These are phyloP conservation scores for Rubroshorea leprosula DNA, from an alignment of 345 rosid genomes.

Conservation along the genomic window DNA sequence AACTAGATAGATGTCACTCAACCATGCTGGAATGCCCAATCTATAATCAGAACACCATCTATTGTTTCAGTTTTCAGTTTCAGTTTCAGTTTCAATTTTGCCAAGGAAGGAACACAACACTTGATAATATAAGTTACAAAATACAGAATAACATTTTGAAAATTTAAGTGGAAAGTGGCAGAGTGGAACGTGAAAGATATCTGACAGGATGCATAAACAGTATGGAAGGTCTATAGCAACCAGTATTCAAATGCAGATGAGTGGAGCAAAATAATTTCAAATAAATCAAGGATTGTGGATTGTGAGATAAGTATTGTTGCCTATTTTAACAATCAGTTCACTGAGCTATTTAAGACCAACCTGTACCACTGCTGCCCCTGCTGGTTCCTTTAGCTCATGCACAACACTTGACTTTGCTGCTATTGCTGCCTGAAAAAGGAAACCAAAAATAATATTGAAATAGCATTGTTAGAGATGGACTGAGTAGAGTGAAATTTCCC, in stretches of 20 bases:
- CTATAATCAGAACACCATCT: not conserved
- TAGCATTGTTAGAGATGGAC: not conserved
- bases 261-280: not conserved
- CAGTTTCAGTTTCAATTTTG: no score
- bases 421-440: conserved; percentile 66
- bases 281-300: not conserved
- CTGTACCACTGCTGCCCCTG: conserved; percentile 30
- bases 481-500: not conserved
- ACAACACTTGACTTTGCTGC: conserved; percentile 57
- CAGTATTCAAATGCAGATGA: not conserved
- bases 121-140: no score
- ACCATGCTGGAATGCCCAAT: not conserved
- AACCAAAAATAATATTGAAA: conserved; percentile 8
- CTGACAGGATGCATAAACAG: not conserved
- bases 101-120: no score
- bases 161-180: no score
- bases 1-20: not conserved
- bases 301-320: not conserved
- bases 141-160: no score
- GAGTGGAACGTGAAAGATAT: no score
- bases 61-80: no score
- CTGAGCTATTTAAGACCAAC: conserved; percentile 31
- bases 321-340: not conserved
- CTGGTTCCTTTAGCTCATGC: conserved; percentile 56
- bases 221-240: not conserved